Evolutionary conservation across 208 protist genomes (phyloP), one percentile per base, ranked within the genome.

Genomic region (Crithidia fasciculata): DNA sequence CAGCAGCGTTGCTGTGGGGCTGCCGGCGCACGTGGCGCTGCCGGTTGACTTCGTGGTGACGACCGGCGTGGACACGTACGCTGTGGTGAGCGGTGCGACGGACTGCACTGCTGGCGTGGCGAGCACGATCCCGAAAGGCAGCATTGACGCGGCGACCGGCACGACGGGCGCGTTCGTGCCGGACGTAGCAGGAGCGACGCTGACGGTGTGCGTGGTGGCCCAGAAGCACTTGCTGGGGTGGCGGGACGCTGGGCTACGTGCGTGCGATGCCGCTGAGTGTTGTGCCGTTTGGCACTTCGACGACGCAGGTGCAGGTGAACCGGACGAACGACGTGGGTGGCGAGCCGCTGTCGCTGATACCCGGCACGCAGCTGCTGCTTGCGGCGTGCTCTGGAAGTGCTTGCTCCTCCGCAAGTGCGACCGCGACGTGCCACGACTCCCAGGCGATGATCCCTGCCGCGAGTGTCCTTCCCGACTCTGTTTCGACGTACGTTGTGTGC

Each of bases 401-500:
- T 8, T 90, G 88, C 67, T 16, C 37, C 16, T 37, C 72, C 3
- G 39, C 58, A n/a, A 44, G 57, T 41, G 72, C 78, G 5, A 52
- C 63, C 44, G 50, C 58, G 6, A 61, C 74, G 9, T 90, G 85
- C 72, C 56, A 19, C 16, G 57, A 70, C 5, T 2, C 55, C 9
- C 19, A n/a, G 19, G 68, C 53, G 2, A 88, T 76, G 4, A 75
- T 74, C 13, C 83, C 84, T 55, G 84, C 76, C 50, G 69, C 77
- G 28, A 56, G 62, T 8, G 62, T 53, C 12, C 72, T 55, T 3
- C 59, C 41, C 2, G 82, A 72, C 28, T 58, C 74, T 15, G 61
- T 79, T 13, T 84, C 84, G 6, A 50, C 43, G 9, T 92, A 85
- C 67, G 54, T 83, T 36, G 52, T 92, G 28, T 92, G 88, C 74